Evolutionary conservation across 1,139 yeast genomes (phyloP).

Genomic region (Hansenula anomala): DNA sequence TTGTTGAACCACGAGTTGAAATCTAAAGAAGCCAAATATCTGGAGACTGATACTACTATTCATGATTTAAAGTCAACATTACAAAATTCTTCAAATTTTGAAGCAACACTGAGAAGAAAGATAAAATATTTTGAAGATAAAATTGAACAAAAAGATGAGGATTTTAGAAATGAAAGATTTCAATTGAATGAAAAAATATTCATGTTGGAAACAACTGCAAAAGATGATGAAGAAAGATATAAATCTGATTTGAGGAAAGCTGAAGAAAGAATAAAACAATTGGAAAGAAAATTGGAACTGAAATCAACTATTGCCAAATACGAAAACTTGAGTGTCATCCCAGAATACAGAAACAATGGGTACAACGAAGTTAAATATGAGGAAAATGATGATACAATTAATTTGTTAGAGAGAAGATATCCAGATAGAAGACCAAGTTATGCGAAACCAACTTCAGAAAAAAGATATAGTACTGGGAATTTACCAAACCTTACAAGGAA

Average conservation of each 20-base stretch:
- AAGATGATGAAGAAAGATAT: slow-evolving; percentile 18
- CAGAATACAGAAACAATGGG: slow-evolving; percentile 1
- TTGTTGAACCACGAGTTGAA: slow-evolving; percentile 9
- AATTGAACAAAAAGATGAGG: slow-evolving; percentile 16
- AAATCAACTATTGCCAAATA: neutral
- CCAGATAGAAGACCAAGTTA: neutral
- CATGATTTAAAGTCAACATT: slow-evolving; percentile 10
- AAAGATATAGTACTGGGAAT: neutral
- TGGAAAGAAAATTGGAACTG: slow-evolving; percentile 15
- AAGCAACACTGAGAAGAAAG: slow-evolving; percentile 16
- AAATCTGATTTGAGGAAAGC: slow-evolving; percentile 13
- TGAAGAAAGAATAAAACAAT: slow-evolving; percentile 18
- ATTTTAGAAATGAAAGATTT: slow-evolving; percentile 21
- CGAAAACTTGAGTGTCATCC: slow-evolving; percentile 1
- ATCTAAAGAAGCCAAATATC: slow-evolving; percentile 9
- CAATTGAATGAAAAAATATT: slow-evolving; percentile 19
- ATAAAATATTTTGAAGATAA: slow-evolving; percentile 22
- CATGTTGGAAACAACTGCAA: slow-evolving; percentile 19
- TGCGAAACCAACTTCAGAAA: slow-evolving; percentile 1
- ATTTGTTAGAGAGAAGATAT: neutral
- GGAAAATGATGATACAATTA: neutral
- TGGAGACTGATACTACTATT: slow-evolving; percentile 9
- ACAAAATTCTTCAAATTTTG: slow-evolving; percentile 14
- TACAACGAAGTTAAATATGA: neutral
- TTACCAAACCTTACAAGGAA: too few species aligned